Evolutionary conservation across 2,329 filamentous ascomycete species (phyloP).

Genomic region (Chaetomiaceae sp.): DNA sequence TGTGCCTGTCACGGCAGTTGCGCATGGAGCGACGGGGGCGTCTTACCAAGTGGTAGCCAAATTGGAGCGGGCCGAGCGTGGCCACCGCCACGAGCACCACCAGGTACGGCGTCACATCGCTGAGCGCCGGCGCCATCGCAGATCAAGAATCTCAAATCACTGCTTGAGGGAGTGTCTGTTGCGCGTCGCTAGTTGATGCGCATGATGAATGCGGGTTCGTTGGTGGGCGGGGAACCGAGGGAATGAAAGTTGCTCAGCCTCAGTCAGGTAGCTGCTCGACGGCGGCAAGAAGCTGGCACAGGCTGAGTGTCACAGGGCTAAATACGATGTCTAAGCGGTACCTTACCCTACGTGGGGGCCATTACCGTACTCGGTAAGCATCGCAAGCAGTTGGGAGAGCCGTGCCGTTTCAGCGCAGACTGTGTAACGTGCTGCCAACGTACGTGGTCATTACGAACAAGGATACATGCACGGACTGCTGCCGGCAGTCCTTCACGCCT

Average conservation of each 20-base stretch:
- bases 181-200: not conserved
- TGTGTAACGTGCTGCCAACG: too few species aligned
- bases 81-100: constrained; percentile 68
- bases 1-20: too few species aligned
- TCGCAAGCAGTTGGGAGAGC: not conserved
- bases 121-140: constrained; percentile 19
- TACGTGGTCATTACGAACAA: too few species aligned
- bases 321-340: too few species aligned
- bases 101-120: constrained; percentile 67
- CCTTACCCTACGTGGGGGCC: too few species aligned
- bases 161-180: not conserved
- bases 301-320: not conserved
- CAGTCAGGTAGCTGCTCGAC: too few species aligned
- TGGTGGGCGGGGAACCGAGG: too few species aligned
- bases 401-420: too few species aligned
- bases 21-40: too few species aligned
- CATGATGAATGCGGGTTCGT: not conserved
- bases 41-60: constrained; percentile 83
- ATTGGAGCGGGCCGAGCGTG: constrained; percentile 84
- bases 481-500: not conserved
- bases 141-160: too few species aligned
- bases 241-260: too few species aligned
- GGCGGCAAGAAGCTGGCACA: not conserved
- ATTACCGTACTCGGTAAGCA: not conserved
- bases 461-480: too few species aligned